Evolutionary conservation across 148 eudicot species (phyloP).

Genomic region (Polygonum maritimum): DNA sequence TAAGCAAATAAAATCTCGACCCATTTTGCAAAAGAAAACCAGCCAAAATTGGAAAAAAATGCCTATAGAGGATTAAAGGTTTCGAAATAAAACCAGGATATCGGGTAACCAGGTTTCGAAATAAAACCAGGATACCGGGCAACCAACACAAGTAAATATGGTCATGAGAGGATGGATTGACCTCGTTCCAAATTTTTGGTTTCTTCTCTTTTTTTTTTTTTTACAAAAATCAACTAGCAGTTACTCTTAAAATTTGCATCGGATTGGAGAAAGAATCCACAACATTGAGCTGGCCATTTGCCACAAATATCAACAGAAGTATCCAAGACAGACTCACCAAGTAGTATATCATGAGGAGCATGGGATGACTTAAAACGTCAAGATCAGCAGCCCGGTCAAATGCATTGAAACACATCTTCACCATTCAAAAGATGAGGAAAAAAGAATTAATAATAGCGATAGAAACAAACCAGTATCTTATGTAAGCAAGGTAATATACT

Average conservation of each 20-base stretch:
- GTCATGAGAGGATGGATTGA: neutral
- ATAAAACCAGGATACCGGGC: neutral
- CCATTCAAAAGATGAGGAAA: constrained; percentile 1
- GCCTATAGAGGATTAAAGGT: neutral
- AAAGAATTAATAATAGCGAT: neutral
- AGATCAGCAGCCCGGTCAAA: constrained; percentile 77
- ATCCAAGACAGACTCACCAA: constrained; percentile 35
- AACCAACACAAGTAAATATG: neutral
- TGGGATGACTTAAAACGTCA: constrained; percentile 81
- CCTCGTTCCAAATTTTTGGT: neutral
- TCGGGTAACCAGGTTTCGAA: neutral
- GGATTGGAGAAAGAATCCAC: neutral
- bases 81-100: neutral
- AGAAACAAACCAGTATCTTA: neutral
- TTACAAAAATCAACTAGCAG: neutral
- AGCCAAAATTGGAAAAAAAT: neutral
- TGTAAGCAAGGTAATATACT: no score
- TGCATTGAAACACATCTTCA: constrained; percentile 90
- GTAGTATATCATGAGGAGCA: constrained; percentile 66
- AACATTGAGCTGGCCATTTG: neutral
- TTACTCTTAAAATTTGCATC: neutral
- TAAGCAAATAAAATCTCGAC: no score
- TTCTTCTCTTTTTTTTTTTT: neutral
- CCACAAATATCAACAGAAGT: neutral
- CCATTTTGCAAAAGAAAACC: no score